Percentiles rank a stretch among this genome's conserved stretches.
phyloP scores from a whole-genome alignment of 169 alveolate genomes.

The Ichthyophthirius multifiliis region DNA sequence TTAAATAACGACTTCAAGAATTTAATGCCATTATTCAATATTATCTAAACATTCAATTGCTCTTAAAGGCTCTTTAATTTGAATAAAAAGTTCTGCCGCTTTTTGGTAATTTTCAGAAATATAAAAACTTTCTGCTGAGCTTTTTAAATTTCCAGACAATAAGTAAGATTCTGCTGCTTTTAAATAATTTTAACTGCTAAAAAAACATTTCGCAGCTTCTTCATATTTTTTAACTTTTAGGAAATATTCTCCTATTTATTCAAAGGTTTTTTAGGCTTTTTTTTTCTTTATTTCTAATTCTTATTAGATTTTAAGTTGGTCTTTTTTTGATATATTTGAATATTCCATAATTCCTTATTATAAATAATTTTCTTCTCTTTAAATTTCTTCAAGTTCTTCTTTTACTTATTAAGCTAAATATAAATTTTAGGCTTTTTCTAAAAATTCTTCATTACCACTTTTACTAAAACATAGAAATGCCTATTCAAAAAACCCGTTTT shows the following conservation, averaged over 20 bases:
- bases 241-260: conserved; percentile 43
- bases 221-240: conserved; percentile 11
- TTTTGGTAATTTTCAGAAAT: background rate
- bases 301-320: background rate
- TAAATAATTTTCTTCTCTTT: background rate
- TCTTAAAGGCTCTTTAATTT: conserved; percentile 32
- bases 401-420: conserved; percentile 44
- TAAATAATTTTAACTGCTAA: conserved; percentile 34
- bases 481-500: conserved; percentile 48
- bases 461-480: conserved; percentile 58
- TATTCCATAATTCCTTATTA: background rate
- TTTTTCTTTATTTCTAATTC: background rate
- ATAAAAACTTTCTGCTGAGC: conserved; percentile 43
- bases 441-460: conserved; percentile 19
- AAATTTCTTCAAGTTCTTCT: background rate
- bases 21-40: conserved; percentile 43
- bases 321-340: background rate
- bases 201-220: conserved; percentile 61
- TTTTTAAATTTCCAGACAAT: background rate
- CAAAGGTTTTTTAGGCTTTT: conserved; percentile 19
- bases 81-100: conserved; percentile 52
- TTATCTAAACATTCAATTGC: conserved; percentile 58
- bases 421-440: conserved; percentile 39
- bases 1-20: conserved; percentile 28
- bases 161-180: conserved; percentile 14